These are phyloP conservation scores for Mycosphaerella sp. DNA, from an alignment of 2,329 filamentous ascomycete species.

Conservation along the genomic window DNA sequence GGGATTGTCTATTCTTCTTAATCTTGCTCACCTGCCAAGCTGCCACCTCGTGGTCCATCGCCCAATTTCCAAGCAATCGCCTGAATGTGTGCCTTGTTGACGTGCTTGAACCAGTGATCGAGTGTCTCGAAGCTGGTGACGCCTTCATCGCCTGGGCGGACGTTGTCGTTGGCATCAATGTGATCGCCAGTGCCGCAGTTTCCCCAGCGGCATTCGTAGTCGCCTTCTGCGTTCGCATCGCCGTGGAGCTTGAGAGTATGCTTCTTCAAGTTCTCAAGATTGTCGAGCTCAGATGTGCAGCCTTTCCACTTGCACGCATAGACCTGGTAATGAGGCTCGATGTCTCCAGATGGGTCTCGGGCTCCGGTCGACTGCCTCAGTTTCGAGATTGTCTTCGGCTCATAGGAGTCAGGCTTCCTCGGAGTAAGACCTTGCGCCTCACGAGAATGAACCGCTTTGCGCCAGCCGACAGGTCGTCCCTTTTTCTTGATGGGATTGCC, in stretches of 20 bases:
- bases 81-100: slow-evolving; percentile 48
- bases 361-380: slow-evolving; percentile 17
- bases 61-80: slow-evolving; percentile 52
- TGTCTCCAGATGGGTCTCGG: slow-evolving; percentile 6
- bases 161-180: slow-evolving; percentile 23
- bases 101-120: slow-evolving; percentile 46
- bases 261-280: slow-evolving; percentile 53
- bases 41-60: slow-evolving; percentile 52
- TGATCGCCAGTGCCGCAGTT: slow-evolving; percentile 33
- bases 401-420: slow-evolving; percentile 13
- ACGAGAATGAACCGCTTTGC: slow-evolving; percentile 43
- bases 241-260: slow-evolving; percentile 55
- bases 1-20: background rate
- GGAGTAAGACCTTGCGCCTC: slow-evolving; percentile 29
- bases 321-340: slow-evolving; percentile 38
- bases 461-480: slow-evolving; percentile 47
- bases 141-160: slow-evolving; percentile 22
- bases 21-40: slow-evolving; percentile 47
- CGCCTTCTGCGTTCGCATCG: slow-evolving; percentile 32
- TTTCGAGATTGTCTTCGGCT: slow-evolving; percentile 14
- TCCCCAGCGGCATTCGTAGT: slow-evolving; percentile 44
- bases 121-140: slow-evolving; percentile 34
- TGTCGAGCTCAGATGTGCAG: slow-evolving; percentile 56
- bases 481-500: slow-evolving; percentile 38
- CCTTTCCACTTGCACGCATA: slow-evolving; percentile 55